Conservation (phyloP, 176 grass and related monocot genomes). For the Calamus simplicifolius region DNA sequence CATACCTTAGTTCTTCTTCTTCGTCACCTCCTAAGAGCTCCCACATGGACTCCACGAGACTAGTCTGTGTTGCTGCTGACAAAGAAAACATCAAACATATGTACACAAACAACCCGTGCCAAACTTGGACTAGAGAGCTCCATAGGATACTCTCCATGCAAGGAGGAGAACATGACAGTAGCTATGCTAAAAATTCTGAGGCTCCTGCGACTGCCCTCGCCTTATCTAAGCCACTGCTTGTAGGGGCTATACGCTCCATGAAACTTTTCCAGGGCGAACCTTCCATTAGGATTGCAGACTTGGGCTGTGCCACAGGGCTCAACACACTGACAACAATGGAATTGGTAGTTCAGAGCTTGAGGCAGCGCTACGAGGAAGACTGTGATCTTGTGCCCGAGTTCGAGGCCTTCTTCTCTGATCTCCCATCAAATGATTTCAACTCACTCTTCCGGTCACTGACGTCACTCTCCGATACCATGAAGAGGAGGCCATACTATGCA, state of each 20-base stretch:
- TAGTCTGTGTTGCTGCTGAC: not conserved
- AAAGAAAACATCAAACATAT: not conserved
- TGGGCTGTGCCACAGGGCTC: slow-evolving; percentile 27
- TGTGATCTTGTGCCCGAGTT: slow-evolving; percentile 12
- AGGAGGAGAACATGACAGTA: not conserved
- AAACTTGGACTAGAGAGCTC: not conserved
- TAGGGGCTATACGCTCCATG: not conserved
- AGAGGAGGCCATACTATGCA: slow-evolving; percentile 1
- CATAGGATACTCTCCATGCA: slow-evolving; percentile 2
- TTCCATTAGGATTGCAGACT: slow-evolving; percentile 17
- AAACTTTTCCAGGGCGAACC: not conserved
- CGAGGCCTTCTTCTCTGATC: slow-evolving; percentile 29
- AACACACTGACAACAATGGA: slow-evolving; percentile 27
- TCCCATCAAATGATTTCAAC: slow-evolving; percentile 39
- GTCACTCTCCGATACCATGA: not conserved
- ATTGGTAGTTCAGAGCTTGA: slow-evolving; percentile 5
- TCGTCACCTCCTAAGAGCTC: too few species aligned
- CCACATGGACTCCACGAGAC: not conserved
- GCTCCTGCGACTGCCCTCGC: not conserved
- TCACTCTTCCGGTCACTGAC: slow-evolving; percentile 18
- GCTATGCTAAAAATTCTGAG: slow-evolving; percentile 10
- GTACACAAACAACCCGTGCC: not conserved
- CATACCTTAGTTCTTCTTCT: too few species aligned
- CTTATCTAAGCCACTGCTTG: not conserved
- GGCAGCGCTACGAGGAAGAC: not conserved